phyloP scores from a whole-genome alignment of 768 basidiomycete species.

The Kwoniella bestiolae region DNA sequence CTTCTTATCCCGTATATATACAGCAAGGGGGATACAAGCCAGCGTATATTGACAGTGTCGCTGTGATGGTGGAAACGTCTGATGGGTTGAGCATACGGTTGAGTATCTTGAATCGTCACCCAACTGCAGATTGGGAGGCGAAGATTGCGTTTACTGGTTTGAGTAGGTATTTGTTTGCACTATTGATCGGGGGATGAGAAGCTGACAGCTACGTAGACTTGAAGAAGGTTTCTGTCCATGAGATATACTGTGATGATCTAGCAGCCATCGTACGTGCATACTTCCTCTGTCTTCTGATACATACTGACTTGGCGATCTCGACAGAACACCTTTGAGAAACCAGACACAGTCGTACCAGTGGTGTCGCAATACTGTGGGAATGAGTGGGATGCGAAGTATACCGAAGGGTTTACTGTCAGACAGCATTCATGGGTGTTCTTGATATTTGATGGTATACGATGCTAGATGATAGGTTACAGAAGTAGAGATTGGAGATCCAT shows the following conservation, averaged over 20 bases:
- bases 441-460: slow-evolving; percentile 38
- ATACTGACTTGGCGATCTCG: slow-evolving; percentile 3
- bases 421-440: slow-evolving; percentile 56
- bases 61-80: slow-evolving; percentile 60
- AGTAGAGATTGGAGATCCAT: neutral
- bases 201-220: slow-evolving; percentile 57
- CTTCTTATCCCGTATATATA: slow-evolving; percentile 65
- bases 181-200: neutral
- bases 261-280: slow-evolving; percentile 41
- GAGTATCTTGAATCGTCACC: slow-evolving; percentile 65
- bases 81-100: slow-evolving; percentile 60
- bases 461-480: neutral
- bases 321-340: slow-evolving; percentile 54
- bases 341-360: slow-evolving; percentile 43
- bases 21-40: slow-evolving; percentile 59
- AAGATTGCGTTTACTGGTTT: slow-evolving; percentile 37
- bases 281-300: neutral
- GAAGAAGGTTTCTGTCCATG: slow-evolving; percentile 60
- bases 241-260: slow-evolving; percentile 64
- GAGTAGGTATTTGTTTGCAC: slow-evolving; percentile 25
- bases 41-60: slow-evolving; percentile 62
- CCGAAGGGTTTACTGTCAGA: slow-evolving; percentile 25
- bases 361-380: slow-evolving; percentile 17
- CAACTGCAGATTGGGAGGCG: slow-evolving; percentile 56
- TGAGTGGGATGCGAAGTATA: slow-evolving; percentile 27